Evolutionary conservation across 768 basidiomycete genomes (phyloP), one percentile per base, ranked within the genome.

Genomic region (Termitomyces sp.): DNA sequence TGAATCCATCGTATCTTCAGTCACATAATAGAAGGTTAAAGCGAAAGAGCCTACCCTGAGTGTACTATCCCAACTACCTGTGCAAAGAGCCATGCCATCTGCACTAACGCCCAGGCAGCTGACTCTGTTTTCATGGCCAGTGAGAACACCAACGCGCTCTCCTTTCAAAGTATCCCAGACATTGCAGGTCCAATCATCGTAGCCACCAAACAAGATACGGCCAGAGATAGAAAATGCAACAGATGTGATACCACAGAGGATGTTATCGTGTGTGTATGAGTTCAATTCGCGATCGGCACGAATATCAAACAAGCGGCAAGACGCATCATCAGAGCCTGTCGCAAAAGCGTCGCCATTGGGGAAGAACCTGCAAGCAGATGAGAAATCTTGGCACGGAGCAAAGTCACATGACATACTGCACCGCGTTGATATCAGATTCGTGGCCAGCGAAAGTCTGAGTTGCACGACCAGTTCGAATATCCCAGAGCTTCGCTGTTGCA

Each of bases 161-260:
- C 97, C 97, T 73, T 96, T 97, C 67, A 99, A 79, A 30, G 95
- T 98, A 70, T 99, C 96, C 96, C 96, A 99, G 51, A 98, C 96
- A 69, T 99, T 99, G 78, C 94, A 95, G 63, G 97, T 98, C 91
- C 97, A 98, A 69, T 99, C 96, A 72, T 99, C 96, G 70, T 99
- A 99, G 42, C 96, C 96, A 62, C 97, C 96, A 63, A 99, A 99
- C 40, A 99, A 80, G 64, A 99, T 92, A 58, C 96, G 90, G 38
- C 96, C 96, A 28, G 95, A 98, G 63, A 93, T 91, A 4, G 96
- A 98, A 78, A 99, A 99, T 14, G 94, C 96, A 63, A 99, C 97
- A 4, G 95, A 98, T 14, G 96, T 99, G 73, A 99, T 97, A 61
- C 97, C 96, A 67, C 96, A 98, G 15, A 98, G 82, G 65, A 99